Conservation (phyloP, 805 yeast genomes). For the Spathaspora hagerdaliae region DNA sequence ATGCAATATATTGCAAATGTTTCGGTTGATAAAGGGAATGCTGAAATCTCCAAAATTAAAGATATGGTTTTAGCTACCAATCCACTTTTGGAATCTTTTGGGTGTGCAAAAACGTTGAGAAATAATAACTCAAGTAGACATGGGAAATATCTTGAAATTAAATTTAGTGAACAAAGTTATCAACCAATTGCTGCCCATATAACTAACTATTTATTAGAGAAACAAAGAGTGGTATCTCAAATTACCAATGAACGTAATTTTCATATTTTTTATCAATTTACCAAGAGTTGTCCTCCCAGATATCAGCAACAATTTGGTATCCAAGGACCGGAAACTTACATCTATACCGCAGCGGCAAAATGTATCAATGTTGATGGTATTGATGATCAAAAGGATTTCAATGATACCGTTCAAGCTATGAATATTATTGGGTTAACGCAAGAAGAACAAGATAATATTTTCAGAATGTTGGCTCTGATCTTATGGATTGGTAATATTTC, state of each 20-base stretch:
- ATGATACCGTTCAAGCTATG: conserved; percentile 86
- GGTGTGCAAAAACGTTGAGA: conserved; percentile 89
- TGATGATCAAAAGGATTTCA: conserved; percentile 75
- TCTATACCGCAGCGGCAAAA: conserved; percentile 81
- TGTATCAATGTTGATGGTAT: conserved; percentile 85
- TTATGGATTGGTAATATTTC: conserved; percentile 94
- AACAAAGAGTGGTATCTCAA: conserved; percentile 96
- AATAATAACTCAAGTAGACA: conserved; percentile 89
- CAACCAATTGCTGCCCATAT: conserved; percentile 95
- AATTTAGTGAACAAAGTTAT: conserved; percentile 64
- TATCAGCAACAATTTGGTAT: conserved; percentile 85
- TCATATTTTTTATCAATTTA: conserved; percentile 94
- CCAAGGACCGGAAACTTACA: conserved; percentile 89
- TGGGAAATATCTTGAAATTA: conserved; percentile 90
- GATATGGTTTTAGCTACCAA: conserved; percentile 98
- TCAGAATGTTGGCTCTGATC: conserved; percentile 77
- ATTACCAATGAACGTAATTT: conserved; percentile 89
- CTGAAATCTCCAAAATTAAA: conserved; percentile 79
- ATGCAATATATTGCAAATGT: conserved; percentile 96
- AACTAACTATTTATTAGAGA: conserved; percentile 90
- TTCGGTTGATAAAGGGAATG: conserved; percentile 61
- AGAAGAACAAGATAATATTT: conserved; percentile 85
- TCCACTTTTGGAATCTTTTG: conserved; percentile 85
- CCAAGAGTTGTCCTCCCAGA: conserved; percentile 82
- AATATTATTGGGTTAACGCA: conserved; percentile 75